phyloP scores from a whole-genome alignment of 2,329 filamentous ascomycete genomes.

The Aspergillus hortae region DNA sequence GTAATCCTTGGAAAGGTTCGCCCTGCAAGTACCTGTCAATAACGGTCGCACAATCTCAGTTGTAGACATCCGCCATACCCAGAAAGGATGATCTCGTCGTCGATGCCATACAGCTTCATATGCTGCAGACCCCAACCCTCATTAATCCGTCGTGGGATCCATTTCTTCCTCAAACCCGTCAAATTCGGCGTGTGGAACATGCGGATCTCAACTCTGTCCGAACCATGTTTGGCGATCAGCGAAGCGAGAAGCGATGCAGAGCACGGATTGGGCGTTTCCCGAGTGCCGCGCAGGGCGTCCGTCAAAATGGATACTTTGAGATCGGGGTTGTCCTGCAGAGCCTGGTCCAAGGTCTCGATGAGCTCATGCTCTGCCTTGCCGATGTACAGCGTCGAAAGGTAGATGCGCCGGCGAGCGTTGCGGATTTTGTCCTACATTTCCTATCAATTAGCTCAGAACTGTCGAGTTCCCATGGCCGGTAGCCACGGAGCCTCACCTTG shows the following conservation, averaged over 20 bases:
- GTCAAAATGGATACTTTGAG: conserved; percentile 86
- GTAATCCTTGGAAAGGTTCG: conserved; percentile 89
- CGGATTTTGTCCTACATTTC: conserved; percentile 68
- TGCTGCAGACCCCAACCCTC: conserved; percentile 98
- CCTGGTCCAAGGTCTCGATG: conserved; percentile 71
- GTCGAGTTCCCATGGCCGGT: neutral
- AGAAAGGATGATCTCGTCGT: conserved; percentile 92
- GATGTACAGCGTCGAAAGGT: conserved; percentile 94
- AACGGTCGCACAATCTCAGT: neutral
- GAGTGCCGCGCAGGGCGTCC: conserved; percentile 84
- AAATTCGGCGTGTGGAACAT: conserved; percentile 99
- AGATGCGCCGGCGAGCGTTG: conserved; percentile 73
- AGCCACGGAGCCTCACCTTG: conserved; percentile 57
- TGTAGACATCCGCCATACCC: conserved; percentile 52
- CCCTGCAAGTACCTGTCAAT: conserved; percentile 43
- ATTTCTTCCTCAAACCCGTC: conserved; percentile 77
- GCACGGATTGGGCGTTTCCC: conserved; percentile 80
- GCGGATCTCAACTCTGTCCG: conserved; percentile 80
- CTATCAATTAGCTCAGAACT: conserved; percentile 1
- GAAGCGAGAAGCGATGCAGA: conserved; percentile 84
- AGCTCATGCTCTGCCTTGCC: conserved; percentile 89
- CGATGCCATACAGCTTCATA: conserved; percentile 96
- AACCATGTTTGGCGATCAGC: conserved; percentile 78
- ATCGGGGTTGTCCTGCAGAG: conserved; percentile 68
- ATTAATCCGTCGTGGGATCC: conserved; percentile 86